Evolutionary conservation across 169 alveolate genomes (phyloP).

Genomic region (Plasmodium gonderi): DNA sequence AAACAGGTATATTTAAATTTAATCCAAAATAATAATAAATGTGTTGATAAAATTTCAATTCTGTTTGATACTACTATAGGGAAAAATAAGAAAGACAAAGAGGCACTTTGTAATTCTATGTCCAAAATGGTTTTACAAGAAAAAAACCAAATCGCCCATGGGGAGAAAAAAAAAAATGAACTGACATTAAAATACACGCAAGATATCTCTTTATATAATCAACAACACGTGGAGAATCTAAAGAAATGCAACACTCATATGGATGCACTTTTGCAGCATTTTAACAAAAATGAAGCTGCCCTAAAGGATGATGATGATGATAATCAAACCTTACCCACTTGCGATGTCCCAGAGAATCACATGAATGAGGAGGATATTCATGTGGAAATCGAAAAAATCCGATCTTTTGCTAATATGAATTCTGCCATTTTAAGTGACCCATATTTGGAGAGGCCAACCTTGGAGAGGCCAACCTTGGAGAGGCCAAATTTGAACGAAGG

Average conservation of each 20-base stretch:
- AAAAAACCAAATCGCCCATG: background rate
- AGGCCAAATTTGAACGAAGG: background rate
- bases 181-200: background rate
- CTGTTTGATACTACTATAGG: background rate
- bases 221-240: background rate
- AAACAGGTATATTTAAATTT: background rate
- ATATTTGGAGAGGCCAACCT: background rate
- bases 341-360: background rate
- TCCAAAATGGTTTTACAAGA: constrained; percentile 17
- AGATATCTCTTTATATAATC: background rate
- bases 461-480: background rate
- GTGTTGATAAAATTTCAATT: background rate
- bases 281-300: background rate
- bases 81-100: background rate
- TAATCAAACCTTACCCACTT: background rate
- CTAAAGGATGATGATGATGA: background rate
- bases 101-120: background rate
- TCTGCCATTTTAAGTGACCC: background rate
- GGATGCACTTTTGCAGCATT: background rate
- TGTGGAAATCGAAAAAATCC: constrained; percentile 1
- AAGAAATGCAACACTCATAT: constrained; percentile 4
- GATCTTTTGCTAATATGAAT: background rate
- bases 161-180: background rate
- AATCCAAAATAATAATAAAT: background rate
- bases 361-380: background rate